Percentiles rank a stretch among this genome's conserved stretches.
These are phyloP conservation scores for Clathrospora elynae DNA, from an alignment of 2,329 filamentous ascomycete genomes.

Conservation along the genomic window DNA sequence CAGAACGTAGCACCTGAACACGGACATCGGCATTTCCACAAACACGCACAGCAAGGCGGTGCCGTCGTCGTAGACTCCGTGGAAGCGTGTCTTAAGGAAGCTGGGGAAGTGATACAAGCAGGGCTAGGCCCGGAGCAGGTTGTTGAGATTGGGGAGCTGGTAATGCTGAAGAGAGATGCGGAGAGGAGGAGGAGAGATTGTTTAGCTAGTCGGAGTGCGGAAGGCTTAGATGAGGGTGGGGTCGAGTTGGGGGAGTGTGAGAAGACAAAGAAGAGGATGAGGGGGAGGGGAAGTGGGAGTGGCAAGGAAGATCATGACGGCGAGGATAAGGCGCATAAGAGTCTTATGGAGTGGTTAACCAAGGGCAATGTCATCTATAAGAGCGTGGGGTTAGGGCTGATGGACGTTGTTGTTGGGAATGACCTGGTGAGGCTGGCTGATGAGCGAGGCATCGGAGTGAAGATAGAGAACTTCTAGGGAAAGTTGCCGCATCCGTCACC, in stretches of 20 bases:
- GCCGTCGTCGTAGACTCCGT: constrained; percentile 70
- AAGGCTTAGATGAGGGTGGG: constrained; percentile 75
- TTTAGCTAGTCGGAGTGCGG: constrained; percentile 55
- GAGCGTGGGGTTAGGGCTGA: constrained; percentile 69
- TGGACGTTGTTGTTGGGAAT: constrained; percentile 68
- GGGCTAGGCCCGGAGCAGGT: constrained; percentile 74
- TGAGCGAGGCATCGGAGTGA: constrained; percentile 60
- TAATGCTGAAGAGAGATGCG: constrained; percentile 65
- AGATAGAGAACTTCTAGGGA: constrained; percentile 54
- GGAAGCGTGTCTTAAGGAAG: constrained; percentile 78
- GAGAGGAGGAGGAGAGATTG: constrained; percentile 44
- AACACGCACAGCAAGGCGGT: constrained; percentile 63
- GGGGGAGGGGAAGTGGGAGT: constrained; percentile 58
- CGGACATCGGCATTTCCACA: constrained; percentile 66
- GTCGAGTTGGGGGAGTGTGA: constrained; percentile 71
- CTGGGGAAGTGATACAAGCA: constrained; percentile 84
- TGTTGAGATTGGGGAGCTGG: constrained; percentile 84
- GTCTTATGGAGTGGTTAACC: constrained; percentile 63
- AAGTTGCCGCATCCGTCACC: constrained; percentile 4
- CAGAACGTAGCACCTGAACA: constrained; percentile 63
- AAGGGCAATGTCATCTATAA: constrained; percentile 72
- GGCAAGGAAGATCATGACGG: constrained; percentile 28
- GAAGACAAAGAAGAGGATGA: constrained; percentile 62
- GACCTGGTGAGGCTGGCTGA: constrained; percentile 63
- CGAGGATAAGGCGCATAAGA: constrained; percentile 44